A percentile compares a stretch with the other conserved stretches of the same genome.
Evolutionary conservation across 176 grass and related monocot species (phyloP).

Genomic region (Triticum turgidum): DNA sequence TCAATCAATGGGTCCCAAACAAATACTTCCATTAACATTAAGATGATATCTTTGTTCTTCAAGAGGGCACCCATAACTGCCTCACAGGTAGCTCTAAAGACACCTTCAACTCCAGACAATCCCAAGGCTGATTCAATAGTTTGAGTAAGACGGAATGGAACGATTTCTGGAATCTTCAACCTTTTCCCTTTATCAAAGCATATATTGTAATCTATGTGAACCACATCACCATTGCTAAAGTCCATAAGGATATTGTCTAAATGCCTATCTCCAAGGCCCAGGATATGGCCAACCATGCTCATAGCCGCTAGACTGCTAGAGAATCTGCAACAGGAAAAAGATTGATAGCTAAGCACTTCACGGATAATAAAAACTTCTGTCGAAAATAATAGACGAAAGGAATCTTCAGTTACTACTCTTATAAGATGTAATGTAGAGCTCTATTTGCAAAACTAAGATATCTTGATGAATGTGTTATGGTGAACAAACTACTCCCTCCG

Average conservation of each 20-base stretch:
- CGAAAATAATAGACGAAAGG: slow-evolving; percentile 4
- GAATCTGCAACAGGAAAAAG: slow-evolving; percentile 66
- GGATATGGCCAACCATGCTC: slow-evolving; percentile 92
- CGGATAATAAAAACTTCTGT: not conserved
- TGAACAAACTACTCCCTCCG: slow-evolving; percentile 15
- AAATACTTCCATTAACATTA: slow-evolving; percentile 98
- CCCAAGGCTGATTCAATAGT: slow-evolving; percentile 93
- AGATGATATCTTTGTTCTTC: slow-evolving; percentile 95
- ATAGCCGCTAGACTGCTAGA: slow-evolving; percentile 90
- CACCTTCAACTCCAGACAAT: slow-evolving; percentile 79
- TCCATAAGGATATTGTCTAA: slow-evolving; percentile 99
- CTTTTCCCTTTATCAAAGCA: slow-evolving; percentile 99
- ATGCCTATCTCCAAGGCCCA: slow-evolving; percentile 96
- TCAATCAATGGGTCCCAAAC: slow-evolving; percentile 94
- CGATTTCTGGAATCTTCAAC: slow-evolving; percentile 98
- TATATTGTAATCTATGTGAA: slow-evolving; percentile 98
- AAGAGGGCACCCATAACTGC: slow-evolving; percentile 67
- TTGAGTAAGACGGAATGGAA: slow-evolving; percentile 96
- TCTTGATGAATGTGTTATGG: slow-evolving; percentile 2
- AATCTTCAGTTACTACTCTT: slow-evolving; percentile 20
- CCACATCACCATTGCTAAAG: slow-evolving; percentile 80
- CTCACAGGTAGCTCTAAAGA: slow-evolving; percentile 87
- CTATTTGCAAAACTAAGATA: slow-evolving; percentile 13
- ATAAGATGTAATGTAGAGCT: not conserved
- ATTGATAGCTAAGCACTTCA: slow-evolving; percentile 21